Conservation (phyloP, 2,329 filamentous ascomycete species). For the Aspergillus floridensis region DNA sequence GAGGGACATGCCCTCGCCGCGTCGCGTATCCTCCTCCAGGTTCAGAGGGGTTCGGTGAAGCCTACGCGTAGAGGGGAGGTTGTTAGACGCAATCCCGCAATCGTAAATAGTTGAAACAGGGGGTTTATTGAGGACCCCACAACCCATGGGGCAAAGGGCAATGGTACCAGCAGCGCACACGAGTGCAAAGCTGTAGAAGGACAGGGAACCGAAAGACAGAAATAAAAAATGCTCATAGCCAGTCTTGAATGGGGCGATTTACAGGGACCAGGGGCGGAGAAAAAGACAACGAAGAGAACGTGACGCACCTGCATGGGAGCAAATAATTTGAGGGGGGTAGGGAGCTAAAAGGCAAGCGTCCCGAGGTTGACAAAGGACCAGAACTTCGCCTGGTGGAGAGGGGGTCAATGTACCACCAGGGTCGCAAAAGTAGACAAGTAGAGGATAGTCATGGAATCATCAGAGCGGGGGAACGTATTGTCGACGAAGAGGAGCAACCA, state of each 20-base stretch:
- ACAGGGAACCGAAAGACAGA: neutral
- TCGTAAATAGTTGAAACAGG: neutral
- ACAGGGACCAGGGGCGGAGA: conserved; percentile 5
- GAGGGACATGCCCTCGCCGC: conserved; percentile 58
- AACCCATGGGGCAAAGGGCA: neutral
- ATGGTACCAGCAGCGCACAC: neutral
- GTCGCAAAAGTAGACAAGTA: conserved; percentile 29
- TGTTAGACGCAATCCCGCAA: conserved; percentile 6
- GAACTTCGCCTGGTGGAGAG: conserved; percentile 25
- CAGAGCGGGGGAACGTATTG: conserved; percentile 37
- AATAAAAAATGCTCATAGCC: neutral
- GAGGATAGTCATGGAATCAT: conserved; percentile 36
- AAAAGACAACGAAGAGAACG: conserved; percentile 18
- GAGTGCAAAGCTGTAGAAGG: neutral
- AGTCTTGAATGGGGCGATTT: neutral
- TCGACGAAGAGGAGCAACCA: conserved; percentile 22
- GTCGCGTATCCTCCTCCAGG: conserved; percentile 49
- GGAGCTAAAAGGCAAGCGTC: conserved; percentile 20
- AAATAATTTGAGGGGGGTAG: conserved; percentile 29
- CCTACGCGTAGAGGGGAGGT: conserved; percentile 28
- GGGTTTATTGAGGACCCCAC: neutral
- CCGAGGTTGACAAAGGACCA: conserved; percentile 27
- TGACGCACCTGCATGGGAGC: conserved; percentile 42
- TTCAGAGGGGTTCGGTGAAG: conserved; percentile 42
- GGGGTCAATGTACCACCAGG: conserved; percentile 39